These are phyloP conservation scores for Parastagonospora nodorum DNA, from an alignment of 2,329 filamentous ascomycete genomes.

Conservation along the genomic window DNA sequence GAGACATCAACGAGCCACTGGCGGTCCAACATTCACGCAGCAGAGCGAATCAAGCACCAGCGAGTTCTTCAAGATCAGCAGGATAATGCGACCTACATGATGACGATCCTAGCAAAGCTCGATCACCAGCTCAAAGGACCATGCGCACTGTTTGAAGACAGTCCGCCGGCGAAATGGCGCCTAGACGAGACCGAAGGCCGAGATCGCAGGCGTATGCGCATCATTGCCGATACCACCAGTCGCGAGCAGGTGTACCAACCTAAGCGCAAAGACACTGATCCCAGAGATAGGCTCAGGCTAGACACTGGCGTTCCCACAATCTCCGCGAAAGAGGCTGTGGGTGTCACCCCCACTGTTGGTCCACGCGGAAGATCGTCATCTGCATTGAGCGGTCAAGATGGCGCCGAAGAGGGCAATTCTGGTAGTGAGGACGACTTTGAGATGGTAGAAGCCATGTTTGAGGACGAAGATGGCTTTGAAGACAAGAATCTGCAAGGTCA, in stretches of 20 bases:
- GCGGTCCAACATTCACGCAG: slow-evolving; percentile 93
- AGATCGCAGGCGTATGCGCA: slow-evolving; percentile 89
- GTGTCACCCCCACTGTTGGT: slow-evolving; percentile 33
- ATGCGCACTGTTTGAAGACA: slow-evolving; percentile 77
- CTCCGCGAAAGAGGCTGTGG: slow-evolving; percentile 34
- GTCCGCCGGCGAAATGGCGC: slow-evolving; percentile 76
- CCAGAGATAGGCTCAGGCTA: slow-evolving; percentile 53
- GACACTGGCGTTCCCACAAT: slow-evolving; percentile 50
- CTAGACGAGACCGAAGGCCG: slow-evolving; percentile 94
- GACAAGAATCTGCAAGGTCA: slow-evolving; percentile 98
- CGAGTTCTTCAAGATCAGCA: slow-evolving; percentile 89
- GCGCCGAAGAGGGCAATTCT: slow-evolving; percentile 48
- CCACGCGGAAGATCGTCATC: slow-evolving; percentile 27
- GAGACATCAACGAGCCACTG: slow-evolving; percentile 86
- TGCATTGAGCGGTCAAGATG: slow-evolving; percentile 24
- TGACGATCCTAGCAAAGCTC: slow-evolving; percentile 76
- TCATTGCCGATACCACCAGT: slow-evolving; percentile 74
- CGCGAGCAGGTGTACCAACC: slow-evolving; percentile 79
- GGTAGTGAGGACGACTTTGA: slow-evolving; percentile 88
- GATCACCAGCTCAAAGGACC: slow-evolving; percentile 78
- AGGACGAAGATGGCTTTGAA: slow-evolving; percentile 83
- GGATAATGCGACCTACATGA: slow-evolving; percentile 80
- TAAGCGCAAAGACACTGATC: slow-evolving; percentile 72
- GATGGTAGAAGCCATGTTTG: slow-evolving; percentile 89
- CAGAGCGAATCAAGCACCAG: slow-evolving; percentile 91